Evolutionary conservation across 805 yeast genomes (phyloP), one percentile per base, ranked within the genome.

Genomic region (Metschnikowia colocasiae): DNA sequence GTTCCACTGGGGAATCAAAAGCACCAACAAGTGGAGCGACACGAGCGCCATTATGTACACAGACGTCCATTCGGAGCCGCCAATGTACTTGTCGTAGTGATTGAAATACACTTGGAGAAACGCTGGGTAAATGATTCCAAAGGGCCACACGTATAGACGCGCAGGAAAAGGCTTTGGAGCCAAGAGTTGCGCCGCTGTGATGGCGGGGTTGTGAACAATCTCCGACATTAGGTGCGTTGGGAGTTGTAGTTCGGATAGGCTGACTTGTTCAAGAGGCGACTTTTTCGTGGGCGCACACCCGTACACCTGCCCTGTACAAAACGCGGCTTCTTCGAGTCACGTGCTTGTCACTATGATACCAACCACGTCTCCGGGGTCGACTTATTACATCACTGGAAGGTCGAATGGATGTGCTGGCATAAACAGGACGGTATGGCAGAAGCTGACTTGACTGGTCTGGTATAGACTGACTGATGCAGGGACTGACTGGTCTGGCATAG

Each of bases 1-100:
- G 62, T 83, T 89, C 99, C 99, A 92, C 59, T 85, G 85, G n/a
- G 98, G 97, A 80, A 89, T 79, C 64, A 92, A 78, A 84, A 90
- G 78, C 48, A 92, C 71, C 62, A 92, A 71, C 37, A 83, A 70
- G 62, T 92, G 95, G 49, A 85, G 51, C 2, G 96, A 81, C 31
- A 85, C 64, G 43, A 91, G 74, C 5, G 90, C 65, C 50, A 95
- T 85, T 20, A 89, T 71, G 60, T 81, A 91, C 31, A 92, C 94
- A 64, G 87, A 88, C 0, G 98, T 94, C 98, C 99, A 94, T 69
- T 92, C 99, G 39, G 85, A 78, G 22, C 97, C 97, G 38, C 78
- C 85, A 59, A 92, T 85, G 62, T 87, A 87, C 48, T 68, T 73
- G 48, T 92, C 98, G 65, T 92, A 92, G 48, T 83, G 80, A 50